Base-by-base conservation (phyloP, 2,329 filamentous ascomycete genomes). In the Coniochaeta sp. region DNA sequence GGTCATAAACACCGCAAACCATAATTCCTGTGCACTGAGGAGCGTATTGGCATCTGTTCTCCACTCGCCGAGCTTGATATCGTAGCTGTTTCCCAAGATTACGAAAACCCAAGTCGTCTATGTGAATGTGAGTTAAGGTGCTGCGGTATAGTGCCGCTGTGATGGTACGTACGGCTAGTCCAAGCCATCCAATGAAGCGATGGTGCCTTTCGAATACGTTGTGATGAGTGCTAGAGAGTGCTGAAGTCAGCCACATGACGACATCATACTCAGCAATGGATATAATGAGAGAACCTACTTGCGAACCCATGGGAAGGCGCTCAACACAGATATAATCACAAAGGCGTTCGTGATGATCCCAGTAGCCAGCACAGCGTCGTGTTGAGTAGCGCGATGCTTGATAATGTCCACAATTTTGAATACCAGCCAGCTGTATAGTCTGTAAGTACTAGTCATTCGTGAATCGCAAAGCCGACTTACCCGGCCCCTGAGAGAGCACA, bases 161-260 rank as follows among this genome's bases (percentile, higher is more conserved):
- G 22, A n/a, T 3, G 9, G 4, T 28, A 67, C 68, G 24, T 70
- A 72, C 72, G 12, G 71, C 73, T 34, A 76, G 64, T 36, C 74
- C 74, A 5, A 76, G 60, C 75, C 74, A 76, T 24, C 75, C 75
- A 26, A 76, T 72, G 60, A 77, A 76, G 22, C 74, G 73, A 62
- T 77, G 75, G 58, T 76, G 73, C 14, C 68, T 69, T 63, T 77
- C 75, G 58, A 76, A 77, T 6, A 72, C 66, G 62, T 77, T 76
- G 63, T 76, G 74, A 63, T 76, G 71, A 60, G 72, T 68, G 63
- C 73, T 76, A 43, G 11, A 28, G 26, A 26, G 1, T 14, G 17
- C 9, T 44, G 6, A n/a, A 47, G 44, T 67, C n/a, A 67, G 62
- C 58, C 57, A 55, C 40, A n/a, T 38, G n/a, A 43, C n/a, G 36